Evolutionary conservation across 768 basidiomycete genomes (phyloP).

Genomic region (Hysterangium stoloniferum): DNA sequence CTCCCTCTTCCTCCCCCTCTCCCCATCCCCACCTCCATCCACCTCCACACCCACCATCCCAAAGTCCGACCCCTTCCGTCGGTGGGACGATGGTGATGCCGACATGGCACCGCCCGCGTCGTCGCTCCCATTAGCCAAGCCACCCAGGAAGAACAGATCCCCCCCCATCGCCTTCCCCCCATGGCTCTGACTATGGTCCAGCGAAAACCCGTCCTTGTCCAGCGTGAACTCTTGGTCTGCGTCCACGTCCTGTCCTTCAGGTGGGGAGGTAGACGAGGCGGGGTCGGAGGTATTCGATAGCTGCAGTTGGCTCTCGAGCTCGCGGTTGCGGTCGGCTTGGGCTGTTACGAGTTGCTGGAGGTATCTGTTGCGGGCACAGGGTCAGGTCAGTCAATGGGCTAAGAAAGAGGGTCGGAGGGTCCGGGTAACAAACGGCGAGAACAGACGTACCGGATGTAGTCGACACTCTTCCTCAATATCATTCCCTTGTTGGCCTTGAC

Average conservation of each 20-base stretch:
- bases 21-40: constrained; percentile 18
- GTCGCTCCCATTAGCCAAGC: constrained; percentile 15
- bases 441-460: constrained; percentile 46
- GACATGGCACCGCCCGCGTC: not conserved
- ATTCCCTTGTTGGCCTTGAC: constrained; percentile 95
- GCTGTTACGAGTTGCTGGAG: constrained; percentile 80
- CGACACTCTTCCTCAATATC: constrained; percentile 79
- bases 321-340: constrained; percentile 70
- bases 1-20: constrained; percentile 6
- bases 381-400: not conserved
- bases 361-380: constrained; percentile 35
- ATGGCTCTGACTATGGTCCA: not conserved
- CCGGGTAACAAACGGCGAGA: not conserved
- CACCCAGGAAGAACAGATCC: constrained; percentile 22
- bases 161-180: constrained; percentile 14
- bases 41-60: constrained; percentile 14
- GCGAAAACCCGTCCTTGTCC: not conserved
- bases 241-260: not conserved
- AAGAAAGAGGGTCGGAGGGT: constrained; percentile 4
- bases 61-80: not conserved
- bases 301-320: constrained; percentile 67
- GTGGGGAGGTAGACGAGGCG: not conserved
- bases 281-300: constrained; percentile 26
- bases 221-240: not conserved
- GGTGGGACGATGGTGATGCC: constrained; percentile 3